phyloP scores from a whole-genome alignment of 1,284 basidiomycete species.

The Filobasidium uniguttulatum region DNA sequence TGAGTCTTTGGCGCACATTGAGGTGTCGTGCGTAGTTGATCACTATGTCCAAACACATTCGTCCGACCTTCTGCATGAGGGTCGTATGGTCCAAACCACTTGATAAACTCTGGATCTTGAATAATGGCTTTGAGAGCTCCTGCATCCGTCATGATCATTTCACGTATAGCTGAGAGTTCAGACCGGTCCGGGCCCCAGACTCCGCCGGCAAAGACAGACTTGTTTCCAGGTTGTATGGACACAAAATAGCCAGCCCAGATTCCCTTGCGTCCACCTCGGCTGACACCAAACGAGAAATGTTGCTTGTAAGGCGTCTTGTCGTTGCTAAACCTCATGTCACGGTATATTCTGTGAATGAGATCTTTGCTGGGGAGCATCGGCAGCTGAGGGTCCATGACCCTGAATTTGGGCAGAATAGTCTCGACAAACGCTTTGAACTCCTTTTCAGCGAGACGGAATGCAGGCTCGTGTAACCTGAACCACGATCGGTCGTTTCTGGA shows the following conservation, averaged over 20 bases:
- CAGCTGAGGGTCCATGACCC: conserved; percentile 61
- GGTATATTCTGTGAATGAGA: conserved; percentile 46
- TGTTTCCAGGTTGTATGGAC: conserved; percentile 50
- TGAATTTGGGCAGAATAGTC: conserved; percentile 49
- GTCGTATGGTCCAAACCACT: conserved; percentile 55
- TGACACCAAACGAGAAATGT: conserved; percentile 41
- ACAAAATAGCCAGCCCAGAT: conserved; percentile 30
- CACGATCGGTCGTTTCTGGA: conserved; percentile 75
- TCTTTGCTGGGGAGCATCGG: conserved; percentile 76
- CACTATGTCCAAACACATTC: conserved; percentile 66
- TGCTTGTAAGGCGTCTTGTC: conserved; percentile 88
- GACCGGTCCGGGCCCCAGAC: conserved; percentile 70
- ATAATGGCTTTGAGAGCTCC: conserved; percentile 53
- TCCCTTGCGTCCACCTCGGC: conserved; percentile 33
- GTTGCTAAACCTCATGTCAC: conserved; percentile 48
- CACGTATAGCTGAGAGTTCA: conserved; percentile 62
- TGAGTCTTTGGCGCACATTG: conserved; percentile 76
- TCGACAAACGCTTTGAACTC: conserved; percentile 52
- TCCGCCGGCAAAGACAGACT: conserved; percentile 63
- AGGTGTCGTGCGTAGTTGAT: conserved; percentile 70
- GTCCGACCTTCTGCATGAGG: conserved; percentile 51
- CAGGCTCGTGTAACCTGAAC: conserved; percentile 50
- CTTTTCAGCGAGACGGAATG: conserved; percentile 65
- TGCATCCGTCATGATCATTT: conserved; percentile 47
- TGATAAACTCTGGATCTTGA: conserved; percentile 50